Conservation (phyloP, 345 rosid genomes). For the Eucalyptus marginata region DNA sequence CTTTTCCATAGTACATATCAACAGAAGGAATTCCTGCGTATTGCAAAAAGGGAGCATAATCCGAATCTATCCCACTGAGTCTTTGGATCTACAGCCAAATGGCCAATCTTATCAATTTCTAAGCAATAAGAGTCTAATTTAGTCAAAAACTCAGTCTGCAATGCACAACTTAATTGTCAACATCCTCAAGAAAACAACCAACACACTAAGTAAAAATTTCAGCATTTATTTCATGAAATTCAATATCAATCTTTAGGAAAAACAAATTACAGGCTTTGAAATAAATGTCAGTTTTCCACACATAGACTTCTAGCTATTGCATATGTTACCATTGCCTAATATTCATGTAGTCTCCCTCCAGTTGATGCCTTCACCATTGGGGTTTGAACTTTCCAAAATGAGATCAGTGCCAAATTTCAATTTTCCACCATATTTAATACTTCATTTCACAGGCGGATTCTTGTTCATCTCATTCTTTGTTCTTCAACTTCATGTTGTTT, state of each 20-base stretch:
- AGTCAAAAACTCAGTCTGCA: not conserved
- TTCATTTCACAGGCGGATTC: not conserved
- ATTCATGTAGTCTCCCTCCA: not conserved
- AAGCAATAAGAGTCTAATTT: not conserved
- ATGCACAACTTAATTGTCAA: not conserved
- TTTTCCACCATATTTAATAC: not conserved
- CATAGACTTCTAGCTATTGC: not conserved
- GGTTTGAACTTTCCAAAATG: not conserved
- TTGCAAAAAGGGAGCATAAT: conserved; percentile 92
- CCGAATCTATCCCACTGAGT: conserved; percentile 80
- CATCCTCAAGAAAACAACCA: not conserved
- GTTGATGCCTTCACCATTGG: not conserved
- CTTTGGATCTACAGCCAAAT: conserved; percentile 55
- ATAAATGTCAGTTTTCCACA: not conserved
- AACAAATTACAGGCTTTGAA: not conserved
- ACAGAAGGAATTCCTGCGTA: conserved; percentile 85
- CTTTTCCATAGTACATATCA: conserved; percentile 88
- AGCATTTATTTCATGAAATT: not conserved
- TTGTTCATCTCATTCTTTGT: not conserved
- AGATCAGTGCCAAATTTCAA: not conserved
- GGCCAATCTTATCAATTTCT: not conserved
- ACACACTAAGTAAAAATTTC: not conserved
- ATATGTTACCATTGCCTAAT: not conserved
- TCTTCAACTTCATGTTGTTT: not conserved
- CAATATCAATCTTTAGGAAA: not conserved